Conservation (phyloP, 2,329 filamentous ascomycete genomes). For the Passalora sequoiae region DNA sequence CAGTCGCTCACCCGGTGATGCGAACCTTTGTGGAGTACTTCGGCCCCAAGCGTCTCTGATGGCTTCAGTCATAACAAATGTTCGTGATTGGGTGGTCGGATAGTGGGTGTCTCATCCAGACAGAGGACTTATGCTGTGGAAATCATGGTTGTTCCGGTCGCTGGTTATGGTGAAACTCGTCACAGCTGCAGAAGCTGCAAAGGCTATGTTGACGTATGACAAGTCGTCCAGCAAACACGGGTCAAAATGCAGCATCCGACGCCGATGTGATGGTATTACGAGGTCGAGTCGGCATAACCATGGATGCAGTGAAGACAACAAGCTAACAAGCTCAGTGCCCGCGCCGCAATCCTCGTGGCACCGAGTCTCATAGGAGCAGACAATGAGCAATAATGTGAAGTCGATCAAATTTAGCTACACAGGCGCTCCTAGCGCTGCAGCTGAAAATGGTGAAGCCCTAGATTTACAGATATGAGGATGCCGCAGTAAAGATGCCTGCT, state of each 20-base stretch:
- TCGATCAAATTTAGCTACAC: constrained; percentile 4
- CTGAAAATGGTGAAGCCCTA: constrained; percentile 4
- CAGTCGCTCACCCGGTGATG: neutral
- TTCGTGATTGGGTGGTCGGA: neutral
- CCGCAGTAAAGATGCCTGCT: neutral
- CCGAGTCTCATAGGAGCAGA: neutral
- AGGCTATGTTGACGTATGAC: neutral
- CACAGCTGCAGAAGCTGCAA: neutral
- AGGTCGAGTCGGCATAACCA: neutral
- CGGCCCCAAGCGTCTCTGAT: neutral
- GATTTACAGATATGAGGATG: too few species aligned
- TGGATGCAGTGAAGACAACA: neutral
- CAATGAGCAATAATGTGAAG: neutral
- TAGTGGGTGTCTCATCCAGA: neutral
- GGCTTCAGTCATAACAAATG: neutral
- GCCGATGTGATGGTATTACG: too few species aligned
- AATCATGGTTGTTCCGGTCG: neutral
- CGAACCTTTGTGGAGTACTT: neutral
- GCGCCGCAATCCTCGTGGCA: neutral
- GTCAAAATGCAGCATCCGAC: too few species aligned
- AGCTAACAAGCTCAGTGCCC: neutral
- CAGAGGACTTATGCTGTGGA: neutral
- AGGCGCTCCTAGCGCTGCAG: constrained; percentile 16
- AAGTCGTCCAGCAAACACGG: neutral
- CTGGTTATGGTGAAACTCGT: neutral